Conservation (phyloP, 148 eudicot species). For the Vaccinium vitisidaea region DNA sequence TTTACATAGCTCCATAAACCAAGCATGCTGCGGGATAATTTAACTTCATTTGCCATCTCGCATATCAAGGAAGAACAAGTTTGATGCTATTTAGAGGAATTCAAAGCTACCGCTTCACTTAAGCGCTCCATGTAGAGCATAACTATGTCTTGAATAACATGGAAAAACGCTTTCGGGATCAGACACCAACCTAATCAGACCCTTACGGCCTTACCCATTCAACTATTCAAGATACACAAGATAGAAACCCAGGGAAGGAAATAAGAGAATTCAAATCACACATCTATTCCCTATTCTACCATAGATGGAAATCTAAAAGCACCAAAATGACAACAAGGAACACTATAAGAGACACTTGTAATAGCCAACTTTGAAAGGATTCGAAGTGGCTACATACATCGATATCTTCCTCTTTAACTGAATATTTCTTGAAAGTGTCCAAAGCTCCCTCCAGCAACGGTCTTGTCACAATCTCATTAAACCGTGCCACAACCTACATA, state of each 20-base stretch:
- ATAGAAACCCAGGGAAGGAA: not conserved
- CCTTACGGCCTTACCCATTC: not conserved
- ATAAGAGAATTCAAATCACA: not conserved
- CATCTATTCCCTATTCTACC: not conserved
- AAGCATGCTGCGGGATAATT: not conserved
- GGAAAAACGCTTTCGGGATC: not conserved
- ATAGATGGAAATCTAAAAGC: not conserved
- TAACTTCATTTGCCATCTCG: not conserved
- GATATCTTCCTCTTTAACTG: slow-evolving; percentile 77
- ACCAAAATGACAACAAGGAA: not conserved
- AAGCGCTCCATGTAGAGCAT: not conserved
- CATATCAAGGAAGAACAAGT: not conserved
- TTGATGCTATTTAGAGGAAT: not conserved
- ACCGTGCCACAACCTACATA: slow-evolving; percentile 86
- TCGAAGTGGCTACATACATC: slow-evolving; percentile 53
- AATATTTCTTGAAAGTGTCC: slow-evolving; percentile 76
- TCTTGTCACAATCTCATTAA: slow-evolving; percentile 87
- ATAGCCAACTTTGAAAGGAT: not conserved
- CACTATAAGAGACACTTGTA: not conserved
- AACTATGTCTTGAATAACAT: not conserved
- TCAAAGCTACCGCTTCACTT: not conserved
- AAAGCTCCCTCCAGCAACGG: slow-evolving; percentile 91
- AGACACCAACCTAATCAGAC: not conserved
- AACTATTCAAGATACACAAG: not conserved
- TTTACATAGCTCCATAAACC: no score